Evolutionary conservation across 345 rosid genomes (phyloP).

Genomic region (Hibiscus trionum): DNA sequence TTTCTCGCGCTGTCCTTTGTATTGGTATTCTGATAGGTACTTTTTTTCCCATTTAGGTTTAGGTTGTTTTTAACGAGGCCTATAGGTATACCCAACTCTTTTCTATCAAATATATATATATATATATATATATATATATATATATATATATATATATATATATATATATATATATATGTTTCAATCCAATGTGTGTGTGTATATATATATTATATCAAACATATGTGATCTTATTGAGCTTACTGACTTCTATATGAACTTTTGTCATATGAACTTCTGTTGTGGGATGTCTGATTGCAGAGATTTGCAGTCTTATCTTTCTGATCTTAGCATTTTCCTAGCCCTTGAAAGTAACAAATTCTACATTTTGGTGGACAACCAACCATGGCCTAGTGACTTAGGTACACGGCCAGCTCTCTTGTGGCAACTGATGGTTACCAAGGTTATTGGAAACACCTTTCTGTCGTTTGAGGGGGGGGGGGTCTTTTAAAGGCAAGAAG

Average conservation of each 20-base stretch:
- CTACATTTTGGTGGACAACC: slow-evolving; percentile 85
- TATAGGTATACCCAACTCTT: too few species aligned
- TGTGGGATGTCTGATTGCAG: slow-evolving; percentile 39
- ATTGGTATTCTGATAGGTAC: too few species aligned
- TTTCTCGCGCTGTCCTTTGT: too few species aligned
- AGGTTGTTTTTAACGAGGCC: too few species aligned
- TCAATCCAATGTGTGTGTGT: background rate
- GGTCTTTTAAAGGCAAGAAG: background rate
- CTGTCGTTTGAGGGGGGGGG: too few species aligned
- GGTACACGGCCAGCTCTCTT: slow-evolving; percentile 64
- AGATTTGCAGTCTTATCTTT: slow-evolving; percentile 94
- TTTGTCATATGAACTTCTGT: slow-evolving; percentile 2
- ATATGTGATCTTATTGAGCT: too few species aligned
- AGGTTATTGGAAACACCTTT: slow-evolving; percentile 41
- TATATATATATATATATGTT: too few species aligned
- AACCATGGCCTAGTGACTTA: slow-evolving; percentile 69
- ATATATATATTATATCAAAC: background rate
- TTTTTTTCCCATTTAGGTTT: too few species aligned
- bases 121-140: too few species aligned
- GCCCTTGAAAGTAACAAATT: slow-evolving; percentile 72
- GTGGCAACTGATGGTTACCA: slow-evolving; percentile 98
- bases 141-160: too few species aligned
- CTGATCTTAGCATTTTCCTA: slow-evolving; percentile 76
- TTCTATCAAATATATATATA: too few species aligned
- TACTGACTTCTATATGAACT: background rate